Evolutionary conservation across 495 filamentous ascomycete species (phyloP), one percentile per base, ranked within the genome.

Genomic region (Xylona heveae): DNA sequence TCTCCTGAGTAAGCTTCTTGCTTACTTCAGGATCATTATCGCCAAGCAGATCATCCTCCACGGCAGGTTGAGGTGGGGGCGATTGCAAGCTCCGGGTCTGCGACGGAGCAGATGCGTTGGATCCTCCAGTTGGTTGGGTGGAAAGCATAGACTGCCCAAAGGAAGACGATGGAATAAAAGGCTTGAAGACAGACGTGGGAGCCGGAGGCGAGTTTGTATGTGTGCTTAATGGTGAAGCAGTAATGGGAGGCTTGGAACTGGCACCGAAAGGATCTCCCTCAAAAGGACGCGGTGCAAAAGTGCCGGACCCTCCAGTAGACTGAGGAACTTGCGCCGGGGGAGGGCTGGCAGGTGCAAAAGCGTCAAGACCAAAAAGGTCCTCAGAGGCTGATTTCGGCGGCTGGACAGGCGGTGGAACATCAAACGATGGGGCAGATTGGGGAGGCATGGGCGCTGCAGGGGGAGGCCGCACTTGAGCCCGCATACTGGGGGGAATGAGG

Each of bases 1-100:
- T 88, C 50, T 97, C 88, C 36, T 69, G 71, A 0, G 71, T 84
- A 28, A 95, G 53, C 45, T 75, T 85, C 47, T 77, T 90, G 47
- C 69, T 82, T 30, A 83, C 66, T 47, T 93, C 84, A 3, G 80
- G 79, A 37, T 95, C 88, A 35, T 75, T 76, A 39, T 93, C 88
- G 14, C 90, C 88, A 6, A 95, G 67, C n/a, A 97, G 62, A 53
- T 95, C 90, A 42, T 95, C 84, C 38, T 77, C 62, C 12, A 64
- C 64, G 10, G 73, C 58, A 2, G 57, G 20, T 28, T 45, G 42
- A 6, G 46, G 44, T 10, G 61, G 58, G 12, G 54, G 55, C 26
- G 61, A 58, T 34, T 54, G 56, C 9, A 33, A 27, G 13, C 28
- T 39, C 14, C 44, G 33, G 14, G 34, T 25, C 31, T 43, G 49